Evolutionary conservation across 1,284 basidiomycete genomes (phyloP).

Genomic region (Ceratobasidium sp.): DNA sequence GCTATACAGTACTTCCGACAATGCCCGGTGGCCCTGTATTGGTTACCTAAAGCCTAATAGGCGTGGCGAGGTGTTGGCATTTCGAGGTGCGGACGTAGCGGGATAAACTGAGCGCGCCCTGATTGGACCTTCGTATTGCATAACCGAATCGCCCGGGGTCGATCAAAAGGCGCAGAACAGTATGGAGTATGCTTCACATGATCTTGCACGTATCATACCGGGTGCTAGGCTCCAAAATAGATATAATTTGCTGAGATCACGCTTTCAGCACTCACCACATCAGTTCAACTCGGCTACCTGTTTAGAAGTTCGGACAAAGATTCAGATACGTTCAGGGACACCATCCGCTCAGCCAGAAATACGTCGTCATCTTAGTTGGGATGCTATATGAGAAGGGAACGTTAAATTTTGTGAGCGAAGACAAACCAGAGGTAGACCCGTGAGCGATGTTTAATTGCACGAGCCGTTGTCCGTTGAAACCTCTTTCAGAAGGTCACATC

Average conservation of each 20-base stretch:
- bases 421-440: too few relatives aligned
- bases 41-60: constrained; percentile 23
- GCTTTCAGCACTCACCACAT: background rate
- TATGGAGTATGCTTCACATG: background rate
- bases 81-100: constrained; percentile 3
- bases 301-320: too few relatives aligned
- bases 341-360: too few relatives aligned
- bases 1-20: constrained; percentile 6
- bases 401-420: too few relatives aligned
- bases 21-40: background rate
- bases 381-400: too few relatives aligned
- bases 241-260: too few relatives aligned
- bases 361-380: too few relatives aligned
- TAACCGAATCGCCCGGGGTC: background rate
- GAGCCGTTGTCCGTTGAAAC: too few relatives aligned
- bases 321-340: too few relatives aligned
- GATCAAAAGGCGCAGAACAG: constrained; percentile 13
- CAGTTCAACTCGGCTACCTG: background rate
- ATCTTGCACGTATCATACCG: constrained; percentile 12
- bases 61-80: background rate
- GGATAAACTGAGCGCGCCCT: constrained; percentile 8
- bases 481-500: too few relatives aligned
- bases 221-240: background rate
- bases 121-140: background rate
- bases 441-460: too few relatives aligned